Percentiles rank a stretch among this genome's conserved stretches.
phyloP scores from a whole-genome alignment of 495 filamentous ascomycete genomes.

The Penicillium pulvis region DNA sequence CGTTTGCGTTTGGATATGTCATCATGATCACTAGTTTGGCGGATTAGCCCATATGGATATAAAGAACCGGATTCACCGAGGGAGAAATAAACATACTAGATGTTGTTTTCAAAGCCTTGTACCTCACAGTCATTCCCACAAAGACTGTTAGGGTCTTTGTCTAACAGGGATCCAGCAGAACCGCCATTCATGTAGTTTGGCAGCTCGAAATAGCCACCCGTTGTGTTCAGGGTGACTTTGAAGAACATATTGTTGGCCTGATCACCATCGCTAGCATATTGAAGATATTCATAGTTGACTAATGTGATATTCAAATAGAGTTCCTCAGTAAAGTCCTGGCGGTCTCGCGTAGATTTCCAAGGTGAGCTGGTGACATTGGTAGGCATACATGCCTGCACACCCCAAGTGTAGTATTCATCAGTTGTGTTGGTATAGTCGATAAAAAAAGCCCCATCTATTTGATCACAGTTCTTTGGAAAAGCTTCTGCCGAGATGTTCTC shows the following conservation, averaged over 20 bases:
- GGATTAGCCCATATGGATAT: not conserved
- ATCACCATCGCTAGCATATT: not conserved
- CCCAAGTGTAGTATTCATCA: conserved; percentile 7
- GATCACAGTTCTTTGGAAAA: conserved; percentile 25
- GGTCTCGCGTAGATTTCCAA: conserved; percentile 28
- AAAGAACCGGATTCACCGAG: no score
- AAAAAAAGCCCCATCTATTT: conserved; percentile 18
- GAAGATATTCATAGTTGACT: not conserved
- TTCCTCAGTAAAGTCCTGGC: conserved; percentile 34
- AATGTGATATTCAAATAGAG: conserved; percentile 9
- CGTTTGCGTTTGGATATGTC: not conserved
- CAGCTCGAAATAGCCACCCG: conserved; percentile 37
- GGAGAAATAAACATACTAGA: not conserved
- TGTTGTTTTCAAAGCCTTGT: not conserved
- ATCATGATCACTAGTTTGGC: not conserved
- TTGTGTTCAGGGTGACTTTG: conserved; percentile 27
- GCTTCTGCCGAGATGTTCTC: conserved; percentile 18
- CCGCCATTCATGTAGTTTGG: conserved; percentile 32
- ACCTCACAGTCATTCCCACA: conserved; percentile 8
- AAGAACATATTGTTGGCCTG: not conserved
- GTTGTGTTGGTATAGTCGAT: conserved; percentile 16
- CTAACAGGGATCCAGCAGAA: conserved; percentile 23
- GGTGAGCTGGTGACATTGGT: conserved; percentile 19
- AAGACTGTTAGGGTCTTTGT: conserved; percentile 10
- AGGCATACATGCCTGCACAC: conserved; percentile 30